Conservation (phyloP, 768 basidiomycete genomes). For the Suillus spraguei region DNA sequence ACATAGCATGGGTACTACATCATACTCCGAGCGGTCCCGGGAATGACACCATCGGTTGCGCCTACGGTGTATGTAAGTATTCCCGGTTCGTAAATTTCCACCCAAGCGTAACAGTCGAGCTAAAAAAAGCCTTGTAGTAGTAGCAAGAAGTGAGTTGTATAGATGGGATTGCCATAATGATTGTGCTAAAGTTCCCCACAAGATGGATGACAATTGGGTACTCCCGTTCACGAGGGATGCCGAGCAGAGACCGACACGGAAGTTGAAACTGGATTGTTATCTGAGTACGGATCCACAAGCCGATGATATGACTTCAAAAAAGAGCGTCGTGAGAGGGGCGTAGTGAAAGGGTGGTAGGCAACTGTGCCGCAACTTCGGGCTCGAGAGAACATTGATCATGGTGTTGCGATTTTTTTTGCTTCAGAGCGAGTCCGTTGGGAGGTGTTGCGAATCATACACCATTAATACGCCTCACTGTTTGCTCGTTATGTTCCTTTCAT, state of each 20-base stretch:
- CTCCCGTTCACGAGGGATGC: constrained; percentile 28
- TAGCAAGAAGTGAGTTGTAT: constrained; percentile 59
- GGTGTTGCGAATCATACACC: too few relatives aligned
- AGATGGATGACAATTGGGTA: constrained; percentile 39
- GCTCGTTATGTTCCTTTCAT: too few relatives aligned
- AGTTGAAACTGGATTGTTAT: constrained; percentile 17
- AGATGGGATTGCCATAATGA: constrained; percentile 25
- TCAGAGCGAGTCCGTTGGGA: too few relatives aligned
- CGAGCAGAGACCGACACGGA: constrained; percentile 13
- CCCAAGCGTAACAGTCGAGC: constrained; percentile 54
- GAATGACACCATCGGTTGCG: constrained; percentile 52
- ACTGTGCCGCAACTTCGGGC: too few relatives aligned
- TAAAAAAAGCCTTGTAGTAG: constrained; percentile 32
- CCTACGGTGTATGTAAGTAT: constrained; percentile 68
- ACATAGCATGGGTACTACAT: constrained; percentile 65
- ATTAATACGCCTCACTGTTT: too few relatives aligned
- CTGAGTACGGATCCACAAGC: not conserved
- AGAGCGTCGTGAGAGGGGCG: too few relatives aligned
- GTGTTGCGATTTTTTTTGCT: too few relatives aligned
- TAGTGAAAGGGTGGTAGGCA: too few relatives aligned
- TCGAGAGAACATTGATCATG: too few relatives aligned
- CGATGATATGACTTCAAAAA: not conserved
- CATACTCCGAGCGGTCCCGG: constrained; percentile 50
- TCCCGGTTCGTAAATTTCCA: constrained; percentile 71
- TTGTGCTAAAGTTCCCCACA: constrained; percentile 50